Evolutionary conservation across 106 monocot genomes (phyloP), one percentile per base, ranked within the genome.

Genomic region (Vanilla planifolia): DNA sequence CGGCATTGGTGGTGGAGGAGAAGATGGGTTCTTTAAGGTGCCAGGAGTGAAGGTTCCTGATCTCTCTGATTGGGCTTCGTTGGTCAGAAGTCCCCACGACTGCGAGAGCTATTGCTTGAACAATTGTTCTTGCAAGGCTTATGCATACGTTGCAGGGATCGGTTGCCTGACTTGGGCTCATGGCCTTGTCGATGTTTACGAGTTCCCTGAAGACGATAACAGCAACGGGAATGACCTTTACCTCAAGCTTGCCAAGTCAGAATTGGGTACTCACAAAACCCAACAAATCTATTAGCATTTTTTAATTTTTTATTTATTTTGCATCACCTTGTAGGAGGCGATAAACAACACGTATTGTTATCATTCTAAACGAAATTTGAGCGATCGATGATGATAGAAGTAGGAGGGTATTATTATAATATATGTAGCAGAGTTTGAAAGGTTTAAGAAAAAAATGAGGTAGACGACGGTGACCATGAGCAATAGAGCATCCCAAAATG

Each of bases 101-200:
- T 84, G 84, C 48, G 24, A 24, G 20, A 30, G 51, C 6, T 16
- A 9, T 21, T 84, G 84, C 36, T 14, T 68, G 46, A 55, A 3
- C 3, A 79, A 84, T 33, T 79, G 79, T 33, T 84, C 84, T 2
- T 84, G 84, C 33, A 75, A 56, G 34, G 84, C 71, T 9, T 84
- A 79, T 45, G 29, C 72, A 4, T 65, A 15, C 11, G 71, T 59
- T 1, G 47, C 56, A 1, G 84, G 84, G 24, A 84, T 79, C 9
- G 67, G 72, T 10, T 84, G 84, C 39, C 46, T 84, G 55, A 65
- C 51, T 6, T 80, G 80, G 80, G 35, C 37, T 9, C 8, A 11
- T 4, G 75, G 75, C 24, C 36, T 80, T 23, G 40, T 71, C 1
- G 80, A 80, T 51, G 33, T 80, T 5, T 46, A 71, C 17, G 7